Conservation (phyloP, 208 protist genomes). For the Wallacemonas sp. region DNA sequence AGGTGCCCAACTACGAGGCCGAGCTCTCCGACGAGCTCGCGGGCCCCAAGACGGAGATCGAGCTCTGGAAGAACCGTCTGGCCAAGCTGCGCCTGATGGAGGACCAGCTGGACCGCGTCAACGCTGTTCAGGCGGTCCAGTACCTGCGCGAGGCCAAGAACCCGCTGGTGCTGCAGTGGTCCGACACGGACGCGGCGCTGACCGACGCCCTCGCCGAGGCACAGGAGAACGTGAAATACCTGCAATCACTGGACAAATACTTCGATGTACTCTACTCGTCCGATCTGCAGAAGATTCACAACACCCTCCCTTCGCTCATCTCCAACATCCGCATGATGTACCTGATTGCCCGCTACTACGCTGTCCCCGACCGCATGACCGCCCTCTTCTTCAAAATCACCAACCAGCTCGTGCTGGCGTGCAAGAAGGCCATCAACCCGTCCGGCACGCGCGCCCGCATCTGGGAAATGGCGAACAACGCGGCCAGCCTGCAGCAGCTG, state of each 20-base stretch:
- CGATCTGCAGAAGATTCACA: slow-evolving; percentile 92
- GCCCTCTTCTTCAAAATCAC: slow-evolving; percentile 97
- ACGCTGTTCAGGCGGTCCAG: slow-evolving; percentile 79
- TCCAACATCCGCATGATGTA: slow-evolving; percentile 97
- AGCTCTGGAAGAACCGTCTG: slow-evolving; percentile 94
- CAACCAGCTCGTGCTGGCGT: slow-evolving; percentile 95
- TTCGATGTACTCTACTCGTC: slow-evolving; percentile 96
- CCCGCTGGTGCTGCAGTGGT: slow-evolving; percentile 86
- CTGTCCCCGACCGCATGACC: slow-evolving; percentile 94
- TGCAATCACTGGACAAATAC: slow-evolving; percentile 96
- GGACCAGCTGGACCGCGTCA: slow-evolving; percentile 82
- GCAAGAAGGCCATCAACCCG: slow-evolving; percentile 92
- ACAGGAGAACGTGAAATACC: slow-evolving; percentile 98
- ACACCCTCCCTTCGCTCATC: slow-evolving; percentile 94
- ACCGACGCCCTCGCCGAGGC: slow-evolving; percentile 96
- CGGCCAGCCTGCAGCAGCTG: slow-evolving; percentile 74
- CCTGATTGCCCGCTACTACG: slow-evolving; percentile 97
- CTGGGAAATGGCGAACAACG: slow-evolving; percentile 91
- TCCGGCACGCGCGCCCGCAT: slow-evolving; percentile 83
- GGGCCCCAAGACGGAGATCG: slow-evolving; percentile 94
- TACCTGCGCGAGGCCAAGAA: slow-evolving; percentile 90
- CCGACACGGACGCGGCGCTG: slow-evolving; percentile 84
- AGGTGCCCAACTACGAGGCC: slow-evolving; percentile 87
- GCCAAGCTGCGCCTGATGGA: slow-evolving; percentile 92
- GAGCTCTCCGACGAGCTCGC: slow-evolving; percentile 88